A percentile compares a stretch with the other conserved stretches of the same genome.
phyloP scores from a whole-genome alignment of 2,329 filamentous ascomycete species.

The Aspergillus neoniger region DNA sequence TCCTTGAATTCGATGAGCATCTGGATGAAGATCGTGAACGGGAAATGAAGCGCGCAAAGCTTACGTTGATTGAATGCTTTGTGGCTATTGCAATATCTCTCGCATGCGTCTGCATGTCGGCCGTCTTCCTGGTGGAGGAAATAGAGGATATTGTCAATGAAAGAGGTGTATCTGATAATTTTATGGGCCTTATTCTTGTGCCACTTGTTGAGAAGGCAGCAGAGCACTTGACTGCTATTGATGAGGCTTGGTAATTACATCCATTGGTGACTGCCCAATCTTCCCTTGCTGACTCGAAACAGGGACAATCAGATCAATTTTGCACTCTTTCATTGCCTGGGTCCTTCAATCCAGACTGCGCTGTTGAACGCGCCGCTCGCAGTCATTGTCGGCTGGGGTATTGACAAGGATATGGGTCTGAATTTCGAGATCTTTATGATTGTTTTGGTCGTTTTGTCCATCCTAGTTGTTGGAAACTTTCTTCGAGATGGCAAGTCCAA shows the following conservation, averaged over 20 bases:
- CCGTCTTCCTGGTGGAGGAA: constrained; percentile 71
- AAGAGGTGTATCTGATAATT: constrained; percentile 57
- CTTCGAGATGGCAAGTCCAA: constrained; percentile 85
- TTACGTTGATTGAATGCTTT: constrained; percentile 73
- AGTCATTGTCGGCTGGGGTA: constrained; percentile 80
- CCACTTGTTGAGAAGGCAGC: constrained; percentile 82
- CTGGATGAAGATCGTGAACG: constrained; percentile 65
- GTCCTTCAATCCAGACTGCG: constrained; percentile 84
- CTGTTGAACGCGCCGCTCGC: constrained; percentile 83
- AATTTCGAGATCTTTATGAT: constrained; percentile 89
- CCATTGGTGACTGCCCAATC: not conserved
- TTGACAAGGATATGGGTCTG: constrained; percentile 70
- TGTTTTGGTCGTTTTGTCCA: constrained; percentile 75
- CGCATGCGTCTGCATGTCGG: constrained; percentile 70
- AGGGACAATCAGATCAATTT: constrained; percentile 69
- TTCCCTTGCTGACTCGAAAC: constrained; percentile 5
- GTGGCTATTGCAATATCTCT: constrained; percentile 66
- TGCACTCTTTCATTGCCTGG: constrained; percentile 80
- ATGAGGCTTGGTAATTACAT: constrained; percentile 71
- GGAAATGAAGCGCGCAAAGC: constrained; percentile 64
- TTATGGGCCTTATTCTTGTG: constrained; percentile 73
- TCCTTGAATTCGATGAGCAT: constrained; percentile 71
- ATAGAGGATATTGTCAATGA: constrained; percentile 64
- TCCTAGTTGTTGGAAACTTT: constrained; percentile 85
- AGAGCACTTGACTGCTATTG: constrained; percentile 79